Conservation (phyloP, 2,329 filamentous ascomycete species). For the Penicillium brasilianum region DNA sequence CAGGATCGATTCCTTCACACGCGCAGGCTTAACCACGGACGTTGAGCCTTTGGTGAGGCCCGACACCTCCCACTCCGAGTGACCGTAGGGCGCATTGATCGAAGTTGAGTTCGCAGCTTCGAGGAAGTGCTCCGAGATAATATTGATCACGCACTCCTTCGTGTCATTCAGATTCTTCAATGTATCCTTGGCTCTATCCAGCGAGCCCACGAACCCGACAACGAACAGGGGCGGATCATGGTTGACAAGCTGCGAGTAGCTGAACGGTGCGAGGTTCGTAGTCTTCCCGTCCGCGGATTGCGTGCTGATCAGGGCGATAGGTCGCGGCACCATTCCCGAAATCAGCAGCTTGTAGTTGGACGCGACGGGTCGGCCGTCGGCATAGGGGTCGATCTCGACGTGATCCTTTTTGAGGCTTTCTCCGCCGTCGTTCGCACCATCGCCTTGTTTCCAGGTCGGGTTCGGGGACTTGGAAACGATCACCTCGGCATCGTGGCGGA, state of each 20-base stretch:
- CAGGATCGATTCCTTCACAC: constrained; percentile 83
- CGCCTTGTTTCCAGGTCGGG: constrained; percentile 50
- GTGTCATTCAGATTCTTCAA: constrained; percentile 74
- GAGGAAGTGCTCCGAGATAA: constrained; percentile 81
- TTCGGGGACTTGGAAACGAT: constrained; percentile 49
- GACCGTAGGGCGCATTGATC: constrained; percentile 77
- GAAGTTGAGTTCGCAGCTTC: constrained; percentile 85
- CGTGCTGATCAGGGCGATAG: constrained; percentile 71
- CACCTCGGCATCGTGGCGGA: constrained; percentile 39
- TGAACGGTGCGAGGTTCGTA: constrained; percentile 84
- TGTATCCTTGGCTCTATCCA: constrained; percentile 74
- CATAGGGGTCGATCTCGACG: constrained; percentile 81
- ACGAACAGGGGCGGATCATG: constrained; percentile 87
- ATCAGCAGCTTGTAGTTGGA: constrained; percentile 95
- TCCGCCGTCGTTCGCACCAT: constrained; percentile 52
- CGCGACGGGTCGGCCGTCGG: constrained; percentile 65
- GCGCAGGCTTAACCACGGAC: constrained; percentile 68
- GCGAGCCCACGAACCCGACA: constrained; percentile 63
- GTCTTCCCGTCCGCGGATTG: constrained; percentile 64
- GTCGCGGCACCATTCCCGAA: constrained; percentile 78
- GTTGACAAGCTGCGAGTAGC: constrained; percentile 81
- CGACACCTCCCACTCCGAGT: constrained; percentile 78
- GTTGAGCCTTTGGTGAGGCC: constrained; percentile 74
- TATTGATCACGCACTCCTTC: constrained; percentile 81
- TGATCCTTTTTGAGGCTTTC: constrained; percentile 62